Evolutionary conservation across 768 basidiomycete species (phyloP).

Genomic region (Kwoniella bestiolae): DNA sequence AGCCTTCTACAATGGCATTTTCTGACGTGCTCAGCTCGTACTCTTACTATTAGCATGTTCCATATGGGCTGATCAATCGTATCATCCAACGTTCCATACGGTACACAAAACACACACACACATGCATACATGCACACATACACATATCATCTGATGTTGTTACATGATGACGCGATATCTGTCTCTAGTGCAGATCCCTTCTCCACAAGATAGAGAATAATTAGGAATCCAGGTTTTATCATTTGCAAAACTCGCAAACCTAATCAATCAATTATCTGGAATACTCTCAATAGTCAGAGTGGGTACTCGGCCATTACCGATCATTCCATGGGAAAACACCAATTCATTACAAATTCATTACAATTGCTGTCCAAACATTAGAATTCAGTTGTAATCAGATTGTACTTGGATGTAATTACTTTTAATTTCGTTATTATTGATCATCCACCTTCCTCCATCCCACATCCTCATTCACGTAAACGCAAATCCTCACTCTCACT

Average conservation of each 20-base stretch:
- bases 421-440: background rate
- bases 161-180: background rate
- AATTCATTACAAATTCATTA: background rate
- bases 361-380: background rate
- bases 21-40: background rate
- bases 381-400: background rate
- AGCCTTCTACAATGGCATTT: background rate
- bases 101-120: too few species aligned
- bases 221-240: background rate
- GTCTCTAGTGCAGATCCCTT: background rate
- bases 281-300: background rate
- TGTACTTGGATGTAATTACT: background rate
- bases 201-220: too few species aligned
- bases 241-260: background rate
- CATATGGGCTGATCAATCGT: background rate
- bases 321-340: background rate
- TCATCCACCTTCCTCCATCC: too few species aligned
- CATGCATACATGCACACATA: too few species aligned
- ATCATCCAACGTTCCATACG: background rate
- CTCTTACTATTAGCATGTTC: too few species aligned
- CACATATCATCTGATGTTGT: too few species aligned
- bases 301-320: background rate
- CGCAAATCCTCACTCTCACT: constrained; percentile 9
- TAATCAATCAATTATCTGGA: background rate
- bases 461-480: constrained; percentile 8